Evolutionary conservation across 192 early-diverging fungal species (phyloP).

Genomic region (Jimgerdemannia flammicorona): DNA sequence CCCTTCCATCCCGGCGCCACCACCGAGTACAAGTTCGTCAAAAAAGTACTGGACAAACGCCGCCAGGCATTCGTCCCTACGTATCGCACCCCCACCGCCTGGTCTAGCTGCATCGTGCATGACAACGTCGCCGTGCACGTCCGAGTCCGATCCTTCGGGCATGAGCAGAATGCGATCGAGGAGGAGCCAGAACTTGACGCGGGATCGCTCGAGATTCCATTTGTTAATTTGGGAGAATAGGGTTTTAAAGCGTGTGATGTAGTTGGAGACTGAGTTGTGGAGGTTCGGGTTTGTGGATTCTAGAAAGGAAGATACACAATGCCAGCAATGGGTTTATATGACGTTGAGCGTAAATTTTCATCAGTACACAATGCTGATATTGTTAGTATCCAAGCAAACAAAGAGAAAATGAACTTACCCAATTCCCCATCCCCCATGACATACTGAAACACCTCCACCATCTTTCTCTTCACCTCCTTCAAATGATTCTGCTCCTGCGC

Average conservation of each 20-base stretch:
- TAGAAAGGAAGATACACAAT: not conserved
- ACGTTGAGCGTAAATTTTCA: no score
- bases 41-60: slow-evolving; percentile 32
- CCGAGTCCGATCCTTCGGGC: not conserved
- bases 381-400: not conserved
- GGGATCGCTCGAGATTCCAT: slow-evolving; percentile 51
- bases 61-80: slow-evolving; percentile 20
- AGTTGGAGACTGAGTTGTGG: slow-evolving; percentile 22
- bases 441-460: slow-evolving; percentile 36
- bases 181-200: slow-evolving; percentile 45
- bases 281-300: not conserved
- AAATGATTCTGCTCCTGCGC: slow-evolving; percentile 7
- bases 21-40: slow-evolving; percentile 20
- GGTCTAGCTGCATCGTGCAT: not conserved
- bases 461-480: slow-evolving; percentile 29
- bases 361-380: no score
- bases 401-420: not conserved
- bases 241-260: slow-evolving; percentile 38
- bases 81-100: not conserved
- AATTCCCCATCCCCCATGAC: slow-evolving; percentile 25
- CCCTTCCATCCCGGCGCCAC: slow-evolving; percentile 1
- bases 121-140: slow-evolving; percentile 22
- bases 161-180: slow-evolving; percentile 37
- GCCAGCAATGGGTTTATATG: not conserved
- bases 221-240: slow-evolving; percentile 42